Evolutionary conservation across 2,329 filamentous ascomycete species (phyloP).

Genomic region (Aspergillus ustus): DNA sequence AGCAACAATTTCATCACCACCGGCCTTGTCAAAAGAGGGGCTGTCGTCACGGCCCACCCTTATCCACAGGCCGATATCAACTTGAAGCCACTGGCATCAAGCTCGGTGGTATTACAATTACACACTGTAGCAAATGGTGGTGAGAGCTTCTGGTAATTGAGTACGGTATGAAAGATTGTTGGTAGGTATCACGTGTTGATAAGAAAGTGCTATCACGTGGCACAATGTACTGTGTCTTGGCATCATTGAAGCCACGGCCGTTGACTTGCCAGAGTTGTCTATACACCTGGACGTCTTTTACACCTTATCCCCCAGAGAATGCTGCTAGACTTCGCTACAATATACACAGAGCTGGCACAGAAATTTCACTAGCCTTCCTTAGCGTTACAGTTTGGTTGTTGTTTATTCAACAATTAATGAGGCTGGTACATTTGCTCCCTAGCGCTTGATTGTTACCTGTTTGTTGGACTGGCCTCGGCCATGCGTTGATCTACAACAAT

Average conservation of each 20-base stretch:
- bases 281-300: conserved; percentile 9
- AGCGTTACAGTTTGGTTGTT: neutral
- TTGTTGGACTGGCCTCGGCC: conserved; percentile 25
- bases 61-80: conserved; percentile 13
- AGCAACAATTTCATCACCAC: conserved; percentile 20
- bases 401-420: conserved; percentile 14
- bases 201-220: neutral
- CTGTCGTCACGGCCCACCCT: conserved; percentile 16
- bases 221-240: conserved; percentile 23
- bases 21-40: conserved; percentile 25
- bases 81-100: too few relatives aligned
- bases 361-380: neutral
- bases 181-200: conserved; percentile 27
- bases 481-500: conserved; percentile 34
- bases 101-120: neutral
- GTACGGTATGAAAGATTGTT: neutral
- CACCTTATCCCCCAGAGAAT: neutral
- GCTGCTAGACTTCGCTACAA: neutral
- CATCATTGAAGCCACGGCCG: conserved; percentile 17
- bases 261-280: conserved; percentile 7
- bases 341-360: conserved; percentile 4
- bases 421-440: conserved; percentile 21
- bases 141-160: neutral
- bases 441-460: conserved; percentile 21
- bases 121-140: neutral